These are phyloP conservation scores for Solanum chiquidenum DNA, from an alignment of 257 asterid species.

Conservation along the genomic window DNA sequence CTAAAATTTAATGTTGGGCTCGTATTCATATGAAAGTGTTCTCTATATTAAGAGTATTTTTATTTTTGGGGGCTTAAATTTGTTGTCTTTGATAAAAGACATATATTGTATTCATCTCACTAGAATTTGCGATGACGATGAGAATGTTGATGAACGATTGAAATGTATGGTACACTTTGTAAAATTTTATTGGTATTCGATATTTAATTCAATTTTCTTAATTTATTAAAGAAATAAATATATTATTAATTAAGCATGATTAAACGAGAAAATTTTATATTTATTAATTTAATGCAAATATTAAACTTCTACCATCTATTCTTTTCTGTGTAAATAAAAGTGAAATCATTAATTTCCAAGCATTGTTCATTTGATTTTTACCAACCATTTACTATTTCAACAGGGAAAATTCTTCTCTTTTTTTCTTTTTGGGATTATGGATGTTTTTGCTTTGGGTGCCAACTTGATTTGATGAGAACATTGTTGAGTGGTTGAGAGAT, in stretches of 20 bases:
- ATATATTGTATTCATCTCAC: background rate
- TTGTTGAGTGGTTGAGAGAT: background rate
- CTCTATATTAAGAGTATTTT: background rate
- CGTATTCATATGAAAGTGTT: background rate
- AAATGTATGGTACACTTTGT: background rate
- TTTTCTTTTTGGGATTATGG: background rate
- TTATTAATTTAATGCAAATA: background rate
- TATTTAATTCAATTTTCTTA: background rate
- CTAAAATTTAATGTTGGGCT: background rate
- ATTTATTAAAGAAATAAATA: background rate
- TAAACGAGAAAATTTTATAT: background rate
- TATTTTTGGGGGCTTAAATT: background rate
- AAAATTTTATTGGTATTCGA: background rate
- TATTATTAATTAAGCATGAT: background rate
- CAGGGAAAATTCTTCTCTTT: background rate
- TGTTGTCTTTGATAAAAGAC: background rate
- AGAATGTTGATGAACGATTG: background rate
- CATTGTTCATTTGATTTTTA: background rate
- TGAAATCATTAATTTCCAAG: background rate
- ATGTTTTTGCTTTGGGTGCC: background rate
- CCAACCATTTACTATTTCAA: background rate
- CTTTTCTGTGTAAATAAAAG: background rate
- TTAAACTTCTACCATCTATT: background rate
- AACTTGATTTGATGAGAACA: background rate
- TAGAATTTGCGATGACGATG: background rate